Evolutionary conservation across 2,329 filamentous ascomycete species (phyloP).

Genomic region (Chaetomiaceae sp.): DNA sequence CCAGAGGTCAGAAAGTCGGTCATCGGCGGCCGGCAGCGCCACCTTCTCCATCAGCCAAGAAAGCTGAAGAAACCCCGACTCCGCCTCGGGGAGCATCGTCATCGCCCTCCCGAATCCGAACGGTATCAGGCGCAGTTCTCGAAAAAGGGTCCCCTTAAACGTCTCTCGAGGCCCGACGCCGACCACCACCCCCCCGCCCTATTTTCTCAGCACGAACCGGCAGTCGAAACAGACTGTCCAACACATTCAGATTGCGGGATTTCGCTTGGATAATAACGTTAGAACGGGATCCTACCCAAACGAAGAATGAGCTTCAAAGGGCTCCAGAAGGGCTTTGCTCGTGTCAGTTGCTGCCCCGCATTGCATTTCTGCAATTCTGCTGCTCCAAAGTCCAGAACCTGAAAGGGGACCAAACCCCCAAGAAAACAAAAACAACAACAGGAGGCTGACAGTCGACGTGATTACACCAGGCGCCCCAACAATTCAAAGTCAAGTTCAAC

Average conservation of each 20-base stretch:
- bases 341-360: conserved; percentile 53
- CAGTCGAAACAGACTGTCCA: not conserved
- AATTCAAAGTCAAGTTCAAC: conserved; percentile 87
- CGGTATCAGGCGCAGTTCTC: conserved; percentile 13
- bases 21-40: conserved; percentile 17
- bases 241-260: not conserved
- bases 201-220: not conserved
- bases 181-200: not conserved
- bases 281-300: not conserved
- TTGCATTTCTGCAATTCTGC: too few relatives aligned
- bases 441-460: too few relatives aligned
- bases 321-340: conserved; percentile 81
- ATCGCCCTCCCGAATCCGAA: conserved; percentile 18
- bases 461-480: conserved; percentile 72
- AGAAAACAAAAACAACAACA: not conserved
- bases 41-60: conserved; percentile 21
- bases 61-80: conserved; percentile 17
- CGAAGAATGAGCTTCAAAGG: conserved; percentile 92
- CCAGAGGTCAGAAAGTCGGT: conserved; percentile 4
- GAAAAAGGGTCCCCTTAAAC: not conserved
- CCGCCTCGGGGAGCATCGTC: conserved; percentile 23
- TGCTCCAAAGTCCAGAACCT: not conserved
- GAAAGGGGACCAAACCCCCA: not conserved
- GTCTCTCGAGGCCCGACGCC: not conserved
- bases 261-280: not conserved